Conservation (phyloP, 1,139 yeast genomes). For the Hemisphaericaspora subhashii region DNA sequence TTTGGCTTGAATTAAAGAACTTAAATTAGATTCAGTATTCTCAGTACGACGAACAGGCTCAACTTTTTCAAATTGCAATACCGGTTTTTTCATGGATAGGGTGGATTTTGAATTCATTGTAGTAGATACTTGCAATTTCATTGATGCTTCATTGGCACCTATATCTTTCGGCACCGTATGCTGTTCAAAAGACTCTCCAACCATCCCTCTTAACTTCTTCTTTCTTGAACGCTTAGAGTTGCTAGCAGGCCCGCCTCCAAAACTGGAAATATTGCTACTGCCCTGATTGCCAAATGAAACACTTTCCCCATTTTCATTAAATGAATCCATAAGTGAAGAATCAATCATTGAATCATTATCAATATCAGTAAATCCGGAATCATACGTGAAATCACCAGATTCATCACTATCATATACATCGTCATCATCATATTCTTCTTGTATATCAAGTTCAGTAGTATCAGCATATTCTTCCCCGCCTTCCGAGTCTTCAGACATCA, state of each 20-base stretch:
- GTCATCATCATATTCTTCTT: conserved; percentile 15
- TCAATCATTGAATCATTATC: conserved; percentile 42
- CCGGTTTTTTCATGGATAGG: conserved; percentile 11
- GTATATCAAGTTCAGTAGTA: conserved; percentile 13
- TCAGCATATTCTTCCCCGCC: conserved; percentile 17
- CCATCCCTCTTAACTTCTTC: conserved; percentile 16
- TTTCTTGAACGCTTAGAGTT: conserved; percentile 18
- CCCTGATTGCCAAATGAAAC: conserved; percentile 11
- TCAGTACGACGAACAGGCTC: conserved; percentile 12
- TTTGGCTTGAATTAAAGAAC: conserved; percentile 41
- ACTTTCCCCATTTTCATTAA: conserved; percentile 11
- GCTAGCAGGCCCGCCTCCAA: no score
- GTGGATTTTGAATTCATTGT: conserved; percentile 7
- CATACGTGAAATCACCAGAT: conserved; percentile 32
- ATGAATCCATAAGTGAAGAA: conserved; percentile 33
- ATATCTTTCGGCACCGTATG: conserved; percentile 17
- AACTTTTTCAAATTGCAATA: conserved; percentile 28
- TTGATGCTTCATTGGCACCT: conserved; percentile 1
- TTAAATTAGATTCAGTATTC: conserved; percentile 31
- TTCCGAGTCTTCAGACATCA: conserved; percentile 7
- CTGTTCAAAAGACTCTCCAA: conserved; percentile 19
- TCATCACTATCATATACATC: conserved; percentile 24
- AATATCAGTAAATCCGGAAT: conserved; percentile 48
- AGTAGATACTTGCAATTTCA: conserved; percentile 8
- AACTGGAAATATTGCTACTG: conserved; percentile 10